Percentiles rank a stretch among this genome's conserved stretches.
phyloP scores from a whole-genome alignment of 495 filamentous ascomycete genomes.

The Neurospora sp. region DNA sequence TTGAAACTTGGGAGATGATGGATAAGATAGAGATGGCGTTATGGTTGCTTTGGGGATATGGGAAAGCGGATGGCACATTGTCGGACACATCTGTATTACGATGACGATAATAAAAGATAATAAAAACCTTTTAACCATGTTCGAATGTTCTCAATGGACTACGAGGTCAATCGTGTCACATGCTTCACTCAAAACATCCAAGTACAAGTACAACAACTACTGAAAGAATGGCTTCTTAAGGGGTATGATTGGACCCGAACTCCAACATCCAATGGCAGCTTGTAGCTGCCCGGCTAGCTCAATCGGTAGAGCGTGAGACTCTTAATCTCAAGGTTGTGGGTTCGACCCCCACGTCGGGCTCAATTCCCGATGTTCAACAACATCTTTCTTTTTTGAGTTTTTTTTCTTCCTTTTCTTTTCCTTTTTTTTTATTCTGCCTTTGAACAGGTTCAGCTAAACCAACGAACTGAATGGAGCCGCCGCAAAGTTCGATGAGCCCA shows the following conservation, averaged over 20 bases:
- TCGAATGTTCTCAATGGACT: not conserved
- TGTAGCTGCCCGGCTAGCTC: slow-evolving; percentile 48
- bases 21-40: not conserved
- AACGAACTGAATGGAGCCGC: too few species aligned
- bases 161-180: not conserved
- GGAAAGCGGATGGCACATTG: not conserved
- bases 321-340: slow-evolving; percentile 34
- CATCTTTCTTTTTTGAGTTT: not conserved
- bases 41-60: not conserved
- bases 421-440: not conserved
- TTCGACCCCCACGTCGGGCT: not conserved
- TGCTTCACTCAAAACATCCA: not conserved
- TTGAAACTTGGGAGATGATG: not conserved
- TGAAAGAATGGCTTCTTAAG: not conserved
- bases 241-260: not conserved
- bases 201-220: not conserved
- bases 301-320: slow-evolving; percentile 81
- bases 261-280: not conserved
- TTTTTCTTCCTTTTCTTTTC: not conserved
- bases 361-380: not conserved
- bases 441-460: not conserved
- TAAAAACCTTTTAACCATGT: not conserved
- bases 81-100: not conserved
- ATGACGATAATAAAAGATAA: not conserved
- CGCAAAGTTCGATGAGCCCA: not conserved